Evolutionary conservation across 805 yeast genomes (phyloP).

Genomic region (Nakazawaea ernobii): DNA sequence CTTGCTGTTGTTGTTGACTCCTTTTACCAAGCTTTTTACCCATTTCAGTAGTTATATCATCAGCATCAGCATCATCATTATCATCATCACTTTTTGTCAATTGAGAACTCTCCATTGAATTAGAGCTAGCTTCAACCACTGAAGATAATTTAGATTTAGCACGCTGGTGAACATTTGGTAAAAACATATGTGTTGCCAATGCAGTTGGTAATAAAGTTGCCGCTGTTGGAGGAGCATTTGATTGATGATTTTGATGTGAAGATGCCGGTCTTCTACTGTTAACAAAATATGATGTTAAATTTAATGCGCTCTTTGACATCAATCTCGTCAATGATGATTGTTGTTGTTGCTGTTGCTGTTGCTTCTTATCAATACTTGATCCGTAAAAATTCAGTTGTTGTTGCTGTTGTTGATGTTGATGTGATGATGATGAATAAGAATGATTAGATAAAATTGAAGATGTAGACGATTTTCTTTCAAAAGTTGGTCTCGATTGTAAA

Average conservation of each 20-base stretch:
- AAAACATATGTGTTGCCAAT: conserved; percentile 53
- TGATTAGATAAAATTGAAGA: not conserved
- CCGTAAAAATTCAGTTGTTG: not conserved
- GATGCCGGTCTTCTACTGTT: conserved; percentile 26
- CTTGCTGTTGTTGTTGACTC: not conserved
- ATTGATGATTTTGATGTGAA: conserved; percentile 26
- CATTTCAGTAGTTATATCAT: no score
- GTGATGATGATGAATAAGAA: not conserved
- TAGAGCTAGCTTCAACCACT: conserved; percentile 4
- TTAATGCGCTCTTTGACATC: conserved; percentile 33
- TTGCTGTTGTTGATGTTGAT: not conserved
- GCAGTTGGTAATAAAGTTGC: conserved; percentile 55
- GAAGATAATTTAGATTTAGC: conserved; percentile 8
- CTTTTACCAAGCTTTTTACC: no score
- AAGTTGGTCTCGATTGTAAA: conserved; percentile 6
- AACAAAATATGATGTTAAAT: conserved; percentile 33
- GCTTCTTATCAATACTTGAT: conserved; percentile 2
- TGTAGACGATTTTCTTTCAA: conserved; percentile 16
- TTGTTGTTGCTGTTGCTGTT: conserved; percentile 12
- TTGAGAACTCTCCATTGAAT: not conserved
- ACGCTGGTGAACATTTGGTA: conserved; percentile 35
- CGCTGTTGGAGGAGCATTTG: conserved; percentile 59
- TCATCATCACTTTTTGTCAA: not conserved
- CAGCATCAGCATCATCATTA: not conserved
- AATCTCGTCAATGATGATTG: conserved; percentile 24